Evolutionary conservation across 1,284 basidiomycete species (phyloP), one percentile per base, ranked within the genome.

Genomic region (Pascua sp.): DNA sequence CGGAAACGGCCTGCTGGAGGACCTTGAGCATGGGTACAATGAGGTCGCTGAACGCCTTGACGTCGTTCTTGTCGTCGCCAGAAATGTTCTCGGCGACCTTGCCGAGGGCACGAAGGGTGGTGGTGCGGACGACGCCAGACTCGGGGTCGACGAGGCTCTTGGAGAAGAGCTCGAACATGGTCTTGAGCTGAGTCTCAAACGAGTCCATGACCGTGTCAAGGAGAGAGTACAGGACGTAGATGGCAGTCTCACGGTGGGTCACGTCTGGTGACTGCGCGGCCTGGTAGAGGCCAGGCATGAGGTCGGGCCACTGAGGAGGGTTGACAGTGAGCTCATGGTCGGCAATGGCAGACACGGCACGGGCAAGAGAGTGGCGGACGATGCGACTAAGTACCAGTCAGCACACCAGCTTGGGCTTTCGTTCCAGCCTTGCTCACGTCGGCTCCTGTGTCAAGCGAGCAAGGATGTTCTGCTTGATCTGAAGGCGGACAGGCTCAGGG

Each of bases 61-160:
- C 86, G 65, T 94, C 89, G 45, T 80, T 80, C 78, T 93, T 94
- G 72, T 97, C 91, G 56, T 91, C 91, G 36, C 81, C 71, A 64
- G 94, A 91, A 59, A 98, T 88, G 78, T 93, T 97, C 76, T 95
- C 91, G 17, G 94, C 91, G 49, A 99, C 85, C 64, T 91, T 88
- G 62, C 93, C 93, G 50, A 98, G 81, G 38, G 91, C 87, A 65
- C 92, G 83, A 56, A 94, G 87, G 41, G 94, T 91, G 46, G 91
- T 97, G 58, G 98, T 86, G 56, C 94, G 84, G 59, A 98, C 92
- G 67, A 94, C 91, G 47, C 89, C 81, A 64, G 89, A 93, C 75
- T 95, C 90, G 8, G 90, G 86, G 78, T 99, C 96, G 37, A 78
- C 77, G 47, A 98, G 79, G n/a, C 92, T 83, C 60, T 81, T 81